Base-by-base conservation (phyloP, 352 stramenopile genomes). In the Phytophthora crassamura region DNA sequence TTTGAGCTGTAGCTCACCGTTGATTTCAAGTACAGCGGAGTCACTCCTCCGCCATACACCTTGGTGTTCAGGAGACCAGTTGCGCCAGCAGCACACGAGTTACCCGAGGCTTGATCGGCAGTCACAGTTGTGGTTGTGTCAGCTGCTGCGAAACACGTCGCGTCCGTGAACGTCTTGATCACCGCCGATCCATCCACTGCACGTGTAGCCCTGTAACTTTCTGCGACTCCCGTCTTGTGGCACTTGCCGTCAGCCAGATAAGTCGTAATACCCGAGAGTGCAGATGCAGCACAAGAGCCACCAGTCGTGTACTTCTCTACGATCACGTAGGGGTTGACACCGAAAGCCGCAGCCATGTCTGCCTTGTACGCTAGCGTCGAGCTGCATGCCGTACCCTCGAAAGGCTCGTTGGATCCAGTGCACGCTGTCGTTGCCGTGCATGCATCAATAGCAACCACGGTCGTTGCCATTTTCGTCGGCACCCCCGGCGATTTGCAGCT, bases 251-350 rank as follows among this genome's bases (percentile, higher is more conserved):
- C n/a, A n/a, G n/a, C n/a, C n/a, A n/a, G n/a, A n/a, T n/a, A n/a
- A n/a, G n/a, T n/a, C n/a, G n/a, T n/a, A n/a, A n/a, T n/a, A n/a
- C n/a, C n/a, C n/a, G n/a, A n/a, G n/a, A n/a, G n/a, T n/a, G n/a
- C n/a, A n/a, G n/a, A n/a, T 3, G 10, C n/a, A n/a, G n/a, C n/a
- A n/a, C n/a, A n/a, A n/a, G n/a, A n/a, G n/a, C n/a, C n/a, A n/a
- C 43, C 55, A 34, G 15, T 11, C 12, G 42, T 20, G 45, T 63
- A 55, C n/a, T 28, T 55, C 22, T 45, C 43, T n/a, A 63, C 55
- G 5, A 38, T 48, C n/a, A 63, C 42, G 34, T 63, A 54, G 11
- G 55, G 55, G 41, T 16, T 48, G 10, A 15, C 32, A 3, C 55
- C 55, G 7, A 63, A 55, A 42, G 49, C 7, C 10, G 41, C 25